phyloP scores from a whole-genome alignment of 805 yeast species.

The Candida nemodendra region DNA sequence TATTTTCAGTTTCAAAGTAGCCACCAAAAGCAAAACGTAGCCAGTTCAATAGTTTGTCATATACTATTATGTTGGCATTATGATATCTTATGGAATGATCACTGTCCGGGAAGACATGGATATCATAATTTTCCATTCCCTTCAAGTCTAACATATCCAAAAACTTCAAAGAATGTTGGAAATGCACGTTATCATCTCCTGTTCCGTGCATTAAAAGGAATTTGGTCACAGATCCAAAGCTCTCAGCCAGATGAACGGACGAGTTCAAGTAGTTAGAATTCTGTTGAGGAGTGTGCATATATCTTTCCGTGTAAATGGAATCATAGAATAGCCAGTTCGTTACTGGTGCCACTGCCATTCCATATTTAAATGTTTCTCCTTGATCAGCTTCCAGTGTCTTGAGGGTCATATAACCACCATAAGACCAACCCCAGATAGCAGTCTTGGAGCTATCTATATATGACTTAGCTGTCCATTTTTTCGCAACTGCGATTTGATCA shows the following conservation, averaged over 20 bases:
- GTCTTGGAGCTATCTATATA: slow-evolving; percentile 69
- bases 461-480: slow-evolving; percentile 55
- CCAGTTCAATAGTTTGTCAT: slow-evolving; percentile 68
- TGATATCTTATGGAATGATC: slow-evolving; percentile 74
- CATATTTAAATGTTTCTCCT: slow-evolving; percentile 75
- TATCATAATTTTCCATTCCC: slow-evolving; percentile 80
- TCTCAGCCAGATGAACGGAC: slow-evolving; percentile 54
- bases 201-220: slow-evolving; percentile 93
- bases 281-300: slow-evolving; percentile 79
- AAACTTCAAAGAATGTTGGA: slow-evolving; percentile 80
- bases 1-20: slow-evolving; percentile 31
- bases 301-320: slow-evolving; percentile 91
- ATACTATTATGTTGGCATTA: slow-evolving; percentile 68
- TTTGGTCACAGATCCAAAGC: slow-evolving; percentile 56
- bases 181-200: slow-evolving; percentile 96
- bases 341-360: slow-evolving; percentile 97
- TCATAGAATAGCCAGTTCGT: slow-evolving; percentile 93
- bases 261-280: slow-evolving; percentile 57
- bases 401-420: slow-evolving; percentile 91
- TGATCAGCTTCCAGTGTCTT: slow-evolving; percentile 83
- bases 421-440: slow-evolving; percentile 98
- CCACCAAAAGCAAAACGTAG: slow-evolving; percentile 58
- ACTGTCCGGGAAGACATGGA: slow-evolving; percentile 78
- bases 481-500: slow-evolving; percentile 88
- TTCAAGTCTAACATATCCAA: slow-evolving; percentile 70